Base-by-base conservation (phyloP, 2,329 filamentous ascomycete genomes). In the Curvularia verruculosa region DNA sequence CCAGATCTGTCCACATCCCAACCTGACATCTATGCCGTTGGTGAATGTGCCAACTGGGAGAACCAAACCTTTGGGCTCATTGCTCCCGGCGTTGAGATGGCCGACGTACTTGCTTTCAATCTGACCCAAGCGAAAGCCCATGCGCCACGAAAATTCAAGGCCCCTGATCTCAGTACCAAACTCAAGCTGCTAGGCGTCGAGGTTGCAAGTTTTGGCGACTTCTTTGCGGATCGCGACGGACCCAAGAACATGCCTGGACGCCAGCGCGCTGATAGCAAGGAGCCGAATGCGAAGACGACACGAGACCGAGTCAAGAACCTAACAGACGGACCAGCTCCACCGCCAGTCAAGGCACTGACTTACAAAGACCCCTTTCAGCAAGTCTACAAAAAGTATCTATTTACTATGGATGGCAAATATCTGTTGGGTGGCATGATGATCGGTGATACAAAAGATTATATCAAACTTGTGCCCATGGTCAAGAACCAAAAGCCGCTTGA, bases 351-450 rank as follows among this genome's bases (percentile, higher is more conserved):
- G 77, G 88, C 92, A 0, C 79, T 96, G 40, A 94, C 89, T 0
- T 96, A 96, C 79, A 92, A 89, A 60, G 92, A 96, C 69, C 92
- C 92, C 0, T 96, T 96, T 72, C 84, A 87, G 54, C 88, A 91
- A 46, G 86, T 96, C 1, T 96, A 96, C 80, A 96, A 96, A 76
- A 96, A 96, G 72, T 96, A 95, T 75, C 80, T 96, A 10, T 96
- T 96, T 70, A 96, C 92, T 0, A 81, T 88, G 70, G 93, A 96
- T 71, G 92, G 92, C 24, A 96, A 96, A 74, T 94, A 94, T 68
- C 81, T 96, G 1, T 85, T 96, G 0, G 92, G 92, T n/a, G 93
- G 92, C 3, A 96, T 96, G 91, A 96, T 96, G 91, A 95, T 96
- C 59, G 93, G 92, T 37, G 92, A 96, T 69, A 96, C 91, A 0